phyloP scores from a whole-genome alignment of 306 rosid genomes.

The Rosa multiflora region DNA sequence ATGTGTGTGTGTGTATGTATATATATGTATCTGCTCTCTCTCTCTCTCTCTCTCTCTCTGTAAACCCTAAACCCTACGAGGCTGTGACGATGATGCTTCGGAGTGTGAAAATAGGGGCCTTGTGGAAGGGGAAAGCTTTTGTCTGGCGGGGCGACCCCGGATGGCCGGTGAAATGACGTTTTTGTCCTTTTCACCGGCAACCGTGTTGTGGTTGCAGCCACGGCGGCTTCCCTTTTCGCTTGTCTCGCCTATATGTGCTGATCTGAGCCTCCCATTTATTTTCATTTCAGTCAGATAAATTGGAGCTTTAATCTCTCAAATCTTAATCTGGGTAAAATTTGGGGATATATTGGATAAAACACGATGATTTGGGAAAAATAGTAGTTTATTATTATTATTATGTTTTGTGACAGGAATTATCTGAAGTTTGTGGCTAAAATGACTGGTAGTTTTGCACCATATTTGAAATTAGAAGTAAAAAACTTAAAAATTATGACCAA shows the following conservation, averaged over 20 bases:
- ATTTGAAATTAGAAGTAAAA: too few relatives aligned
- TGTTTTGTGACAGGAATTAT: too few relatives aligned
- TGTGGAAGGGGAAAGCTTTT: neutral
- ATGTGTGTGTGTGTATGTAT: too few relatives aligned
- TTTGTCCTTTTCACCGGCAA: neutral
- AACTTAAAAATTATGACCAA: too few relatives aligned
- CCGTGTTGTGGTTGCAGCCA: conserved; percentile 8
- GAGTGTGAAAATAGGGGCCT: neutral
- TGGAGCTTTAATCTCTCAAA: too few relatives aligned
- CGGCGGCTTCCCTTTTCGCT: neutral
- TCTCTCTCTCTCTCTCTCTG: neutral
- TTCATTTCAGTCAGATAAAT: too few relatives aligned
- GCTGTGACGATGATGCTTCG: neutral
- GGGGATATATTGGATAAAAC: too few relatives aligned
- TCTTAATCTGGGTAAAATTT: too few relatives aligned
- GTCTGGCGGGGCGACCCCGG: neutral
- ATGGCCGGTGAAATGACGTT: neutral
- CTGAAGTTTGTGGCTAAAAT: too few relatives aligned
- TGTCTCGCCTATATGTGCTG: neutral
- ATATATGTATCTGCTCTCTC: neutral
- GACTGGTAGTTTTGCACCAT: too few relatives aligned
- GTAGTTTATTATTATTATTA: too few relatives aligned
- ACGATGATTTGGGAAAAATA: too few relatives aligned
- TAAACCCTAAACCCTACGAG: neutral
- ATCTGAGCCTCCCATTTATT: neutral